Percentiles rank a stretch among this genome's conserved stretches.
These are phyloP conservation scores for Yamadazyma dendronema DNA, from an alignment of 1,139 yeast species.

Conservation along the genomic window DNA sequence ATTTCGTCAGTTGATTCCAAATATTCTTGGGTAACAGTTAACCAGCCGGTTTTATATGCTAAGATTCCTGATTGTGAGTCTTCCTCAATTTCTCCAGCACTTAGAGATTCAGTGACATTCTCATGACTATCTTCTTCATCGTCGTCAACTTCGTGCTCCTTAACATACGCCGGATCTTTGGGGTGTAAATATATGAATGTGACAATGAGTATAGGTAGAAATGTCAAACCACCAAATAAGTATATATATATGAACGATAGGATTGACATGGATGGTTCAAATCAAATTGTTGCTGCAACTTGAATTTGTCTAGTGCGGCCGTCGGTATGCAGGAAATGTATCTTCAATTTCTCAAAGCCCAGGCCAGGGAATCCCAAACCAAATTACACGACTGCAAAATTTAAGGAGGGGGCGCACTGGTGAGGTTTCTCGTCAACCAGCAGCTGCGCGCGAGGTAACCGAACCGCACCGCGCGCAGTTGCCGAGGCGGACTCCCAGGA, in stretches of 20 bases:
- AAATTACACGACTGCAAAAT: too few species aligned
- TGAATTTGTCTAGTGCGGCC: slow-evolving; percentile 1
- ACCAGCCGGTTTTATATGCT: slow-evolving; percentile 73
- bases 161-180: slow-evolving; percentile 8
- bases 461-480: neutral
- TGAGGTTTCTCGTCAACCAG: too few species aligned
- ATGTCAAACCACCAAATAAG: slow-evolving; percentile 76
- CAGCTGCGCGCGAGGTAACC: too few species aligned
- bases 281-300: neutral
- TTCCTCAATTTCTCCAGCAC: slow-evolving; percentile 66
- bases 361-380: too few species aligned
- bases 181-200: slow-evolving; percentile 38
- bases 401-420: too few species aligned
- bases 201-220: slow-evolving; percentile 56
- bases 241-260: slow-evolving; percentile 26
- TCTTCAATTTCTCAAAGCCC: too few species aligned
- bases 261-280: slow-evolving; percentile 9
- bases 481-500: neutral
- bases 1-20: slow-evolving; percentile 45
- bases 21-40: slow-evolving; percentile 78
- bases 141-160: slow-evolving; percentile 12
- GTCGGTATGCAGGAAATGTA: neutral
- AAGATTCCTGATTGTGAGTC: slow-evolving; percentile 58
- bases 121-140: slow-evolving; percentile 18
- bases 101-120: too few species aligned